A percentile compares a stretch with the other conserved stretches of the same genome.
Conservation (phyloP, 306 rosid species). For the Vigna angularis region DNA sequence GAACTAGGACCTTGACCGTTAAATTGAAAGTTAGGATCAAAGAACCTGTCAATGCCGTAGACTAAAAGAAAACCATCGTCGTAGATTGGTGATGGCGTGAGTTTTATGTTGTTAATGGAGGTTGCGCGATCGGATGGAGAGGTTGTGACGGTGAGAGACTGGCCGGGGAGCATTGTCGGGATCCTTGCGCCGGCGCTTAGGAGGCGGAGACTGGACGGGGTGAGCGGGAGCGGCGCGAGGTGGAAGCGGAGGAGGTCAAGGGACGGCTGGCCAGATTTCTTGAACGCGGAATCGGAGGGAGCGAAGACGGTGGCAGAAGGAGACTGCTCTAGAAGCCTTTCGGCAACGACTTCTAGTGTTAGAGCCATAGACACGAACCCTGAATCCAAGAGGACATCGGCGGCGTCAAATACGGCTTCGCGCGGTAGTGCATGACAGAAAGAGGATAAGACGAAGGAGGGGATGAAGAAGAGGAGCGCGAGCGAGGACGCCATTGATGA, state of each 20-base stretch:
- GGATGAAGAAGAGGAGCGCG: too few relatives aligned
- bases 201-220: constrained; percentile 57
- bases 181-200: constrained; percentile 68
- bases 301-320: constrained; percentile 81
- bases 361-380: constrained; percentile 79
- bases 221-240: constrained; percentile 57
- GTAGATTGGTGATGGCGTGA: constrained; percentile 57
- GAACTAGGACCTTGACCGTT: constrained; percentile 28
- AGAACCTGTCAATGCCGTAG: constrained; percentile 63
- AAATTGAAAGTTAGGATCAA: constrained; percentile 57
- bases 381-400: constrained; percentile 71
- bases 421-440: constrained; percentile 47
- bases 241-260: constrained; percentile 78
- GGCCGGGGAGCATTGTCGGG: constrained; percentile 62
- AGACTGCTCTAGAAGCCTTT: constrained; percentile 52
- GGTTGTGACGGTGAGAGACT: constrained; percentile 61
- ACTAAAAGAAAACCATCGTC: constrained; percentile 68
- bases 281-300: constrained; percentile 75
- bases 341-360: constrained; percentile 65
- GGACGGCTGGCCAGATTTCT: constrained; percentile 74
- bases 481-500: too few relatives aligned
- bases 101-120: constrained; percentile 60
- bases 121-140: constrained; percentile 44
- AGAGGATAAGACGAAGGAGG: too few relatives aligned
- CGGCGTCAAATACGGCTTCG: constrained; percentile 63